These are phyloP conservation scores for Nigrospora sphaerica DNA, from an alignment of 2,329 filamentous ascomycete species.

Conservation along the genomic window DNA sequence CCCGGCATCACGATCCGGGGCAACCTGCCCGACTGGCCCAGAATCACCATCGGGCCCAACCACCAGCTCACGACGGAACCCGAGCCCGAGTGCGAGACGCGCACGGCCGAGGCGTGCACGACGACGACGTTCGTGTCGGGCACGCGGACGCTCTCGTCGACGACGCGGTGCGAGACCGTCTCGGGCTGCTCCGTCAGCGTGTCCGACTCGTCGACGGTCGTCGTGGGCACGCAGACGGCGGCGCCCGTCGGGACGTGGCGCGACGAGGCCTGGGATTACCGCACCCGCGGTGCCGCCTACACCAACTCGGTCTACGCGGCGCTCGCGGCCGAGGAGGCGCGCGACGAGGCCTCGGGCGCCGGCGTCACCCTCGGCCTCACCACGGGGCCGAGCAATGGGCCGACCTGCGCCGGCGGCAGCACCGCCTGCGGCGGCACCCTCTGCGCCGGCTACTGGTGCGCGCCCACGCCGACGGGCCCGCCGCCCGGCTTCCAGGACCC, in stretches of 20 bases:
- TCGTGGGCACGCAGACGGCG: conserved; percentile 4
- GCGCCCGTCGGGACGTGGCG: conserved; percentile 4
- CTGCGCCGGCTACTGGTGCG: conserved; percentile 14
- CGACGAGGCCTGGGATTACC: conserved; percentile 1
- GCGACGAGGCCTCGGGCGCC: not conserved
- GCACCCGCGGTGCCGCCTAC: not conserved
- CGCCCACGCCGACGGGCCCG: conserved; percentile 6
- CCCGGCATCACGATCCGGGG: conserved; percentile 6
- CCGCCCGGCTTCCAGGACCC: conserved; percentile 12
- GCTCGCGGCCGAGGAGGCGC: not conserved
- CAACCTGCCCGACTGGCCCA: conserved; percentile 10
- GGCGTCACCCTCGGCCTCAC: conserved; percentile 1
- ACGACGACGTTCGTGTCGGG: conserved; percentile 1
- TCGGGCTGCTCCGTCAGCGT: conserved; percentile 8
- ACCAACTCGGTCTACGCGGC: conserved; percentile 5
- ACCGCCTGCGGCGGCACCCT: conserved; percentile 12
- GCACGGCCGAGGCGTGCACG: conserved; percentile 5
- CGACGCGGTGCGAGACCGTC: conserved; percentile 7
- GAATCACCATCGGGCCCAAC: conserved; percentile 8
- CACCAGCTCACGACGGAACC: not conserved
- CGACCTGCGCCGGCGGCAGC: conserved; percentile 6
- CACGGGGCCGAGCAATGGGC: conserved; percentile 1
- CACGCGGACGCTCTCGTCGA: not conserved
- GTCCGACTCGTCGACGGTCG: conserved; percentile 4
- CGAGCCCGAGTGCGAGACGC: conserved; percentile 6